Percentiles rank a stretch among this genome's conserved stretches.
Conservation (phyloP, 192 early-diverging fungal genomes). For the Dispira parvispora region DNA sequence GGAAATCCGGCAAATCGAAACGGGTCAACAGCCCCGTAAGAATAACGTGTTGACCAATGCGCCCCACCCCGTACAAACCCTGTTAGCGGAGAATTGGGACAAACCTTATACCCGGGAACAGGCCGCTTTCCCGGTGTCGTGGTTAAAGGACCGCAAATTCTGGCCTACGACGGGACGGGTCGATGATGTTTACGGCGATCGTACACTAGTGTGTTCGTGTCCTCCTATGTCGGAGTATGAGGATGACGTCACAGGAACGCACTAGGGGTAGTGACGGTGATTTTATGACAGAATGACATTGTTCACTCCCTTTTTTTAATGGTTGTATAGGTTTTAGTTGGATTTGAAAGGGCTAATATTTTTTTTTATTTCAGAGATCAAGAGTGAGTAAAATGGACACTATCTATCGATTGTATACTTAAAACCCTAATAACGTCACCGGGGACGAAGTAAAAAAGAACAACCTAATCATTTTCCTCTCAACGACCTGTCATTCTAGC, state of each 20-base stretch:
- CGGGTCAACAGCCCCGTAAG: slow-evolving; percentile 65
- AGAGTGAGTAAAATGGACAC: no score
- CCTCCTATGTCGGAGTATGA: slow-evolving; percentile 74
- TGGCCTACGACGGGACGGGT: slow-evolving; percentile 88
- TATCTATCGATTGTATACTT: no score
- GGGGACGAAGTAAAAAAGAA: no score
- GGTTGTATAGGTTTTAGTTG: no score
- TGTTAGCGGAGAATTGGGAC: slow-evolving; percentile 74
- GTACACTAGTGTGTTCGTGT: slow-evolving; percentile 89
- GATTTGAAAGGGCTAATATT: no score
- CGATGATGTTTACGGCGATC: slow-evolving; percentile 92
- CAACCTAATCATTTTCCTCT: no score
- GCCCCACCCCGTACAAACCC: slow-evolving; percentile 67
- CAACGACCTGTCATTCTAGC: no score
- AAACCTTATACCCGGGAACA: slow-evolving; percentile 68
- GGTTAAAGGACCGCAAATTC: slow-evolving; percentile 81
- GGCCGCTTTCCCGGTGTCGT: slow-evolving; percentile 81
- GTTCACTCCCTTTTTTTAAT: no score
- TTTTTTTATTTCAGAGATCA: no score
- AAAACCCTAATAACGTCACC: no score
- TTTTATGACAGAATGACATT: no score
- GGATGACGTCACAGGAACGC: not conserved
- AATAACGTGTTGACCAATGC: slow-evolving; percentile 79
- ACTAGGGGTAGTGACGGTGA: no score
- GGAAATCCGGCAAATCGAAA: slow-evolving; percentile 80